Evolutionary conservation across 495 filamentous ascomycete species (phyloP).

Genomic region (Aspergillus leporis): DNA sequence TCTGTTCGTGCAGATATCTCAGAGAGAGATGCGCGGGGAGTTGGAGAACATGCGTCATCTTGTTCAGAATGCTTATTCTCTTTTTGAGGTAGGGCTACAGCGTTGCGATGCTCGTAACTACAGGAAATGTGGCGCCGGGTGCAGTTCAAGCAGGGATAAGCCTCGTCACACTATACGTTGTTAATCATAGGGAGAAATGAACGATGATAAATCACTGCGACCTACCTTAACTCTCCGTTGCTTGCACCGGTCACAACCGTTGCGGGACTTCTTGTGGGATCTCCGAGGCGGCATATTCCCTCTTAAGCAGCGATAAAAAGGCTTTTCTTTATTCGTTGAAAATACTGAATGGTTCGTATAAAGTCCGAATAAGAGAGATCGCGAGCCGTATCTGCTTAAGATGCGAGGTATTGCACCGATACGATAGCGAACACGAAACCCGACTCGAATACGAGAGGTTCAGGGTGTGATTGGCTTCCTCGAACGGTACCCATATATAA

Average conservation of each 20-base stretch:
- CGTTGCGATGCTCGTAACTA: not conserved
- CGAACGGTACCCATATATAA: not conserved
- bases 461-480: not conserved
- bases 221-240: constrained; percentile 56
- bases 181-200: not conserved
- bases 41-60: not conserved
- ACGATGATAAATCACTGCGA: not conserved
- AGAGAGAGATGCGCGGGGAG: not conserved
- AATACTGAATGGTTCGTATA: no score
- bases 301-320: not conserved
- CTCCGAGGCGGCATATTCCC: constrained; percentile 34
- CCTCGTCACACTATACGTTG: not conserved
- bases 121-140: not conserved
- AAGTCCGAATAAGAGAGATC: not conserved
- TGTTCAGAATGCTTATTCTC: not conserved
- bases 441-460: constrained; percentile 2
- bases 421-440: constrained; percentile 28
- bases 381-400: not conserved
- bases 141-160: not conserved
- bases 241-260: constrained; percentile 59
- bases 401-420: not conserved
- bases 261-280: constrained; percentile 56
- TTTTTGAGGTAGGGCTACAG: not conserved
- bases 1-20: not conserved
- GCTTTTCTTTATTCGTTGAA: not conserved